Base-by-base conservation (phyloP, 768 basidiomycete genomes). In the Xerocomus potaroensis region DNA sequence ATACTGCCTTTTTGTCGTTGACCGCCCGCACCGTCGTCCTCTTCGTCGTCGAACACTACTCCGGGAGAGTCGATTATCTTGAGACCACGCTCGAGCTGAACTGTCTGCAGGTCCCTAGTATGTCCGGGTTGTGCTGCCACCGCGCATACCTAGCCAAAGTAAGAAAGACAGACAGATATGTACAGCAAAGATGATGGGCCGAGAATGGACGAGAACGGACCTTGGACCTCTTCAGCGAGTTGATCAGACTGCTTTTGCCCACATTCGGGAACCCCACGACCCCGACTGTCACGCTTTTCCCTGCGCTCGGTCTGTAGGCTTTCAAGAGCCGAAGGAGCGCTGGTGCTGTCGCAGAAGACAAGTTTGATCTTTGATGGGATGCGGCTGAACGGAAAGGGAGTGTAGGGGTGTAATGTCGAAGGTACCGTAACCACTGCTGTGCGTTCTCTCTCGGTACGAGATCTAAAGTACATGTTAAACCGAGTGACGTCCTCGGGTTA, bases 221-320 rank as follows among this genome's bases (percentile, higher is more conserved):
- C 69, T 89, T 92, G 50, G 81, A 79, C 30, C 91, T 71, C 67
- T 92, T 93, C 42, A 99, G 69, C 35, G 90, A 87, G 65, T 98
- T 98, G 65, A 99, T 93, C 48, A 98, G 62, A 59, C 84, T 88
- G 47, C 91, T 94, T 71, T 98, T 98, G 12, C 95, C 95, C 37
- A 98, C 95, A 65, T 98, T 98, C 1, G 95, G 95, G 67, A 92
- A 95, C 2, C 95, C 95, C 4, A 97, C 89, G 15, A 98, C 89
- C 14, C 92, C 92, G 41, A 95, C 78, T 0, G 90, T 92, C 41
- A 91, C 73, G 52, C 80, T 86, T 26, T 83, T 80, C 1, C 80
- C 72, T 1, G 67, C 56, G 26, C 72, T 80, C 1, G 83, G 84
- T 52, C 83, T 87, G 64, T 87, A 89, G 0, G 84, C 85, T 60